Base-by-base conservation (phyloP, 257 asterid genomes). In the Solanum chiquidenum region DNA sequence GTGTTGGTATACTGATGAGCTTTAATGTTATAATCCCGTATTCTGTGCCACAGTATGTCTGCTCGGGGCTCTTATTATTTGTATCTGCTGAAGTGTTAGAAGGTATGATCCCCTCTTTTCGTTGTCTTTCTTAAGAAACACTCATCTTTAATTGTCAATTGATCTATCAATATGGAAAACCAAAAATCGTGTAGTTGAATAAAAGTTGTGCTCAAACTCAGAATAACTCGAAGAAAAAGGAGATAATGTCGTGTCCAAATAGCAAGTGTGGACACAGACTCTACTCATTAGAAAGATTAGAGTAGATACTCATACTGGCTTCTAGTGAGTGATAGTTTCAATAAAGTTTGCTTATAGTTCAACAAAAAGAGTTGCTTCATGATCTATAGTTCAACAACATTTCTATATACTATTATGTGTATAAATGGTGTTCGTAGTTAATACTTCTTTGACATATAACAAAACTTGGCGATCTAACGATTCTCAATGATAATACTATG, bases 61-160 rank as follows among this genome's bases (percentile, higher is more conserved):
- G 92, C 83, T 95, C 98, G 25, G 98, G 95, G 27, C 89, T 95
- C 44, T 88, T 95, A 49, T 93, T 95, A 40, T 95, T 95, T 34
- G 98, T 95, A 35, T 94, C 97, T 7, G 98, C 98, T 86, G 98
- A 93, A 93, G 98, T 95, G 86, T 92, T 95, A 29, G 98, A 95
- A 93, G 98, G 98, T 93, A 52, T 74, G 66, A 71, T 68, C 83
- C 34, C 35, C 20, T n/a, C 23, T 12, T n/a, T 21, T 23, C 13
- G 3, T 31, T 8, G 34, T 31, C 87, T 66, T 80, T 18, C 85
- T 80, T 80, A 9, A 79, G 14, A 79, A 42, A 14, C 29, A 38
- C 10, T 6, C 13, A 3, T 42, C 3, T n/a, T 12, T 40, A 38
- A n/a, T 40, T 38, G 60, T 40, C 83, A 74, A 35, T 35, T 14